Evolutionary conservation across 768 basidiomycete genomes (phyloP).

Genomic region (Leucosporidium creatinivorum): DNA sequence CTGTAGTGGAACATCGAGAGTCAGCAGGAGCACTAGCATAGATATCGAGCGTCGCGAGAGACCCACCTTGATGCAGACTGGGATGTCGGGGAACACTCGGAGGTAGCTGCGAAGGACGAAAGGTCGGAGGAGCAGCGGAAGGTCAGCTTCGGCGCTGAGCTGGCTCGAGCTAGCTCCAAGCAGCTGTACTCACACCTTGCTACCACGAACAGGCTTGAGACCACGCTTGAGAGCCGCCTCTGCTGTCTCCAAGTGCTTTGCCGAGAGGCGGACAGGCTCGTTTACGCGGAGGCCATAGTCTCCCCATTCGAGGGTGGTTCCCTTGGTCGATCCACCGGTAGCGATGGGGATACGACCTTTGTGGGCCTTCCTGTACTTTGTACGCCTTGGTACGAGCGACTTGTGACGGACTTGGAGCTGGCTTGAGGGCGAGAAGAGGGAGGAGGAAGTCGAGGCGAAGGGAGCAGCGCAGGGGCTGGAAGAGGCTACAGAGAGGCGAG

Average conservation of each 20-base stretch:
- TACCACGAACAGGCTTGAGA: conserved; percentile 59
- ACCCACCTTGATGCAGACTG: conserved; percentile 88
- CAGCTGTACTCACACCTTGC: conserved; percentile 55
- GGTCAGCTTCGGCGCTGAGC: not conserved
- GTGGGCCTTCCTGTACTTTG: conserved; percentile 79
- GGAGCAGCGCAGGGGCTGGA: not conserved
- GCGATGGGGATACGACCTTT: conserved; percentile 83
- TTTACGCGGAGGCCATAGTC: conserved; percentile 88
- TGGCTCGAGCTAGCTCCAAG: not conserved
- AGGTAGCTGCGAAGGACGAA: conserved; percentile 39
- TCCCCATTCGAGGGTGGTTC: conserved; percentile 83
- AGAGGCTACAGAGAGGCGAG: conserved; percentile 19
- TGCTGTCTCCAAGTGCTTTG: conserved; percentile 79
- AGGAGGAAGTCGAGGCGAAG: not conserved
- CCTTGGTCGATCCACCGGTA: conserved; percentile 81
- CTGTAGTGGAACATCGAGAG: conserved; percentile 43
- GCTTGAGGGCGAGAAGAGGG: conserved; percentile 23
- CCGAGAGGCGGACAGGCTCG: conserved; percentile 64
- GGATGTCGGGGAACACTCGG: conserved; percentile 91
- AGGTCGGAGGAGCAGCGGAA: too few relatives aligned
- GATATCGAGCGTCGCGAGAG: too few relatives aligned
- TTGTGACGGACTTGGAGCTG: conserved; percentile 42
- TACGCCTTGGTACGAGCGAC: conserved; percentile 65
- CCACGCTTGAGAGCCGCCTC: conserved; percentile 84
- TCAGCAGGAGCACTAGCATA: too few relatives aligned